These are phyloP conservation scores for Inga leiocalycina DNA, from an alignment of 306 rosid genomes.

Conservation along the genomic window DNA sequence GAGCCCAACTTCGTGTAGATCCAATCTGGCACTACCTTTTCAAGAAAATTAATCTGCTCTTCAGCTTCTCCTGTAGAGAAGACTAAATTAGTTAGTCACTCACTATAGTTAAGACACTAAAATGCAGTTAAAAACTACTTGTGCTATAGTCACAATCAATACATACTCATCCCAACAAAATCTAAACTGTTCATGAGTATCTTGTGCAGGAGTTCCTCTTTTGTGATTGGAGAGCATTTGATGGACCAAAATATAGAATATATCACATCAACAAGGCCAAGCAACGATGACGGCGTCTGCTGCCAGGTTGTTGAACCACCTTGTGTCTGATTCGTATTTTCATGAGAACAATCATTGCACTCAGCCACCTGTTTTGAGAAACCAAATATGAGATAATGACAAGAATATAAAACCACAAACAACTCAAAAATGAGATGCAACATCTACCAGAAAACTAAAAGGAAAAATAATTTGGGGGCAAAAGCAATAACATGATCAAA, in stretches of 20 bases:
- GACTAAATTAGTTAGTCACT: neutral
- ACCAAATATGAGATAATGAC: slow-evolving; percentile 7
- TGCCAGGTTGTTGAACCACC: slow-evolving; percentile 20
- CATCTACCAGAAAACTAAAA: no score
- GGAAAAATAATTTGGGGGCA: no score
- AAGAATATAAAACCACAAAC: neutral
- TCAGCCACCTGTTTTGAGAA: slow-evolving; percentile 43
- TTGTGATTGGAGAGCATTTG: slow-evolving; percentile 59
- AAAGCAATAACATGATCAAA: no score
- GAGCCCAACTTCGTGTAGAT: slow-evolving; percentile 50
- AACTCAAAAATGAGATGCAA: slow-evolving; percentile 1
- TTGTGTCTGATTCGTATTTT: slow-evolving; percentile 35
- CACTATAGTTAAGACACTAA: slow-evolving; percentile 2
- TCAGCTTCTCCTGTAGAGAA: slow-evolving; percentile 65
- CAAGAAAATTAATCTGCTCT: slow-evolving; percentile 55
- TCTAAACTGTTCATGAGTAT: slow-evolving; percentile 59
- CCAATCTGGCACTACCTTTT: slow-evolving; percentile 64
- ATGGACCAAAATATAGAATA: slow-evolving; percentile 53
- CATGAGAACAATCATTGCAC: slow-evolving; percentile 28
- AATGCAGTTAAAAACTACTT: slow-evolving; percentile 17
- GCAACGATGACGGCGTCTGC: slow-evolving; percentile 38
- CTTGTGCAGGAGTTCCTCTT: slow-evolving; percentile 76
- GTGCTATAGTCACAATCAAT: slow-evolving; percentile 19
- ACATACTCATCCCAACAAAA: slow-evolving; percentile 59
- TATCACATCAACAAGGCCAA: slow-evolving; percentile 57